Base-by-base conservation (phyloP, 495 filamentous ascomycete genomes). In the Barbatosphaeria neglecta region DNA sequence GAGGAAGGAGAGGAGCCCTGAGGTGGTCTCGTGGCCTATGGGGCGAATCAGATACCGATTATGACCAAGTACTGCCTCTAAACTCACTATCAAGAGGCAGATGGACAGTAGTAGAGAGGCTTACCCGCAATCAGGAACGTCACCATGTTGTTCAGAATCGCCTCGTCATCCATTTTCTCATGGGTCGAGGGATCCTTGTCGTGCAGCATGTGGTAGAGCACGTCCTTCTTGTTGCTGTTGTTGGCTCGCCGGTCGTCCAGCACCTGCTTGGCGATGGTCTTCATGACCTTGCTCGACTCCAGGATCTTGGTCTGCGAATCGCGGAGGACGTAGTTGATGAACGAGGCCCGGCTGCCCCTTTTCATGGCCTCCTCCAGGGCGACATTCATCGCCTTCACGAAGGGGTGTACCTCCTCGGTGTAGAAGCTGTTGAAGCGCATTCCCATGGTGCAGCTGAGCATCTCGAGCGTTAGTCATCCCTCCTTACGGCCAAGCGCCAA, bases 401-500 rank as follows among this genome's bases (percentile, higher is more conserved):
- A 82, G 6, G 76, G 73, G 50, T 82, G 78, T 51, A 72, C 58
- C 0, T 74, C 63, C 10, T 79, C 74, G 13, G 63, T 62, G 43
- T 83, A 82, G 56, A 78, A 82, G 2, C 67, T 72, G 45, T 82
- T 81, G 62, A 81, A 81, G 1, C 78, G 68, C 18, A 59, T 72
- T 18, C 71, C 75, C 77, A 82, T 80, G 5, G 52, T 31, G 45
- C 52, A 55, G 0, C 39, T 41, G 1, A 4, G 13, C n/a, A 37
- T 37, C 6, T 9, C 7, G 39, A 23, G 13, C 5, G 13, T 41
- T 15, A 41, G 22, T 23, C 8, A 7, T 23, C 15, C 24, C n/a
- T n/a, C n/a, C n/a, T n/a, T n/a, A n/a, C n/a, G n/a, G n/a, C n/a
- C n/a, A n/a, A n/a, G n/a, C n/a, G n/a, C n/a, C n/a, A n/a, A n/a